Base-by-base conservation (phyloP, 129 eudicot species). In the Artemisia argyi region DNA sequence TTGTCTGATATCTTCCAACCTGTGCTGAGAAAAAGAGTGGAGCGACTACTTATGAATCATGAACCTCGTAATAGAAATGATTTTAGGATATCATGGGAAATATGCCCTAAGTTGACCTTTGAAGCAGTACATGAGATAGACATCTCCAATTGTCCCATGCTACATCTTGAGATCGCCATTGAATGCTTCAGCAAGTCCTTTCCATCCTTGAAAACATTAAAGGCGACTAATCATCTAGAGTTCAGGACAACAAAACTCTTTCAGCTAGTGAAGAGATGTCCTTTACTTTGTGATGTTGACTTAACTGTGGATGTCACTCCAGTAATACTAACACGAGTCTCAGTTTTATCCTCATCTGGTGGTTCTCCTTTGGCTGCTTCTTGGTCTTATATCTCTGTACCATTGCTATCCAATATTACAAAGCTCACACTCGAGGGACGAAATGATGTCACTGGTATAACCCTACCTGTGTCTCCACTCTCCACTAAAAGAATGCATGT, bases 341-440 rank as follows among this genome's bases (percentile, higher is more conserved):
- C 89, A 20, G 61, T 71, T 66, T 32, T 79, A 80, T 76, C 91
- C 78, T 82, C 88, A 54, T 63, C 70, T 6, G 19, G 44, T 65
- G 49, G 26, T 50, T 59, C 66, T 16, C 28, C 76, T 60, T 73
- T 65, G 18, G 79, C 32, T 75, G 66, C 72, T 48, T 42, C 83
- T 54, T 58, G 53, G 65, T 4, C 79, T 60, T 61, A 55, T 47
- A 51, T 50, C 61, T 66, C 83, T 32, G 72, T 65, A 66, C 56
- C 72, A 65, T 35, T 54, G 52, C 73, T 66, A 39, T 85, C 86
- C 66, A 76, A 71, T 77, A 73, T 92, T 64, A 78, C 81, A 59
- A 92, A 81, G 58, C 94, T 92, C 77, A 80, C 83, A 61, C 75
- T 92, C 75, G 96, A 85, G 60, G 97, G 97, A 17, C 86, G 89